phyloP scores from a whole-genome alignment of 2,329 filamentous ascomycete genomes.

The Elsinoe fawcettii region DNA sequence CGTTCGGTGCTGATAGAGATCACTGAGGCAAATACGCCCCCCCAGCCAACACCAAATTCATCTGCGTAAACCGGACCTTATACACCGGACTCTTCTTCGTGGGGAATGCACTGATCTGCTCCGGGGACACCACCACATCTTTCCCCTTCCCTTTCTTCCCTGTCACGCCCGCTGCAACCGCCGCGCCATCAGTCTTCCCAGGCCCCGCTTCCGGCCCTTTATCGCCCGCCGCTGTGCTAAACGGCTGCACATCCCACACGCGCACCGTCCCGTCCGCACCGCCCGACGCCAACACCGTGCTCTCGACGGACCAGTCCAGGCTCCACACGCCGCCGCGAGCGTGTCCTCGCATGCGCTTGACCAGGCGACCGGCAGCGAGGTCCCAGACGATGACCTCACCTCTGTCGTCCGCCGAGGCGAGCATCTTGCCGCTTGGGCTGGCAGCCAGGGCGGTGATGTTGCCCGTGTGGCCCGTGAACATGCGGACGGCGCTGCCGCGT shows the following conservation, averaged over 20 bases:
- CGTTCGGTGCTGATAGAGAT: background rate
- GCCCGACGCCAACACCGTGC: conserved; percentile 78
- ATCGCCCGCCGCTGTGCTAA: conserved; percentile 34
- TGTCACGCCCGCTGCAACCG: conserved; percentile 34
- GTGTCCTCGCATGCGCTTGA: conserved; percentile 91
- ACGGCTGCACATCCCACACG: conserved; percentile 78
- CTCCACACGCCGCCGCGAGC: conserved; percentile 91
- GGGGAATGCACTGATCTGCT: conserved; percentile 89
- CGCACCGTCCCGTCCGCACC: conserved; percentile 89
- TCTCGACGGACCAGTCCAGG: conserved; percentile 87
- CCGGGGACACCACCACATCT: conserved; percentile 80
- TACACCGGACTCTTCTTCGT: conserved; percentile 95
- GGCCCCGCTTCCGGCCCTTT: conserved; percentile 44
- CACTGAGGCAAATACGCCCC: conserved; percentile 55
- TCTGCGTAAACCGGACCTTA: conserved; percentile 86
- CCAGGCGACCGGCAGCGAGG: conserved; percentile 70
- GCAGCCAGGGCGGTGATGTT: conserved; percentile 80
- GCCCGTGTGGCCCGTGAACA: conserved; percentile 86
- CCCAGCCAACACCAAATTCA: conserved; percentile 86
- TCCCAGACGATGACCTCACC: conserved; percentile 96
- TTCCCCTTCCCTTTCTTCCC: conserved; percentile 57
- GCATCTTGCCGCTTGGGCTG: conserved; percentile 75
- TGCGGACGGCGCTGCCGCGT: conserved; percentile 76
- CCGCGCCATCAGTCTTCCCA: conserved; percentile 47
- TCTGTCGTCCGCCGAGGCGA: conserved; percentile 83